Conservation (phyloP, 2,329 filamentous ascomycete species). For the Lachnellula suecica region DNA sequence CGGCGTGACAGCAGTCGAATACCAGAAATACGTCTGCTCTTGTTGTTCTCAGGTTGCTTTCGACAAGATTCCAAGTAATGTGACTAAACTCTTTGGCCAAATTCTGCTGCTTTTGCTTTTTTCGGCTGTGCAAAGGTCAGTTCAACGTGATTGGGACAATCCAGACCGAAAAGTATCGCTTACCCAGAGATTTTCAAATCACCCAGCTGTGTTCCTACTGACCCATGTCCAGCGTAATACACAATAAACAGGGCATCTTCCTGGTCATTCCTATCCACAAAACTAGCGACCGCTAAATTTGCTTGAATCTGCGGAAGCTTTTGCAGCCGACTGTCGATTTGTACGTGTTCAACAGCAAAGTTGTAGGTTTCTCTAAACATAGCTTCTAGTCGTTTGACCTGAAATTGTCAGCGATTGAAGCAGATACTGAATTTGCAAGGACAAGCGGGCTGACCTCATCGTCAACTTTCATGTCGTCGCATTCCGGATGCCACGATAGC, state of each 20-base stretch:
- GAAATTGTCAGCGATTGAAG: not conserved
- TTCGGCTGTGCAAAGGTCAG: not conserved
- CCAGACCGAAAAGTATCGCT: too few species aligned
- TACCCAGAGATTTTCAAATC: constrained; percentile 10
- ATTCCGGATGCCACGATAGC: constrained; percentile 9
- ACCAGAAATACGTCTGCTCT: constrained; percentile 15
- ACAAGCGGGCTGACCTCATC: constrained; percentile 7
- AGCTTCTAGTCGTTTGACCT: constrained; percentile 6
- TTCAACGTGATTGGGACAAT: too few species aligned
- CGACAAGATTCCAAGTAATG: constrained; percentile 12
- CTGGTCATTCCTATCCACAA: constrained; percentile 11
- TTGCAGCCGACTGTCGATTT: not conserved
- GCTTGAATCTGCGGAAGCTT: constrained; percentile 8
- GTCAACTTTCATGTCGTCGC: constrained; percentile 10
- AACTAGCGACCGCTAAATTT: constrained; percentile 8
- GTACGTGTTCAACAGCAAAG: not conserved
- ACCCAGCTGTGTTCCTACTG: not conserved
- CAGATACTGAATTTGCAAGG: not conserved
- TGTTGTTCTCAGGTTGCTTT: constrained; percentile 9
- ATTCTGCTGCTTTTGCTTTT: constrained; percentile 1
- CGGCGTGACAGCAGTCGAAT: constrained; percentile 24
- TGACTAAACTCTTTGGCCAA: constrained; percentile 1
- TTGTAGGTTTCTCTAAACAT: constrained; percentile 8
- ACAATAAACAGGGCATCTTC: constrained; percentile 12
- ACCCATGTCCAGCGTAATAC: constrained; percentile 19